These are phyloP conservation scores for Piper longum DNA, from an alignment of 164 flowering plant species.

Conservation along the genomic window DNA sequence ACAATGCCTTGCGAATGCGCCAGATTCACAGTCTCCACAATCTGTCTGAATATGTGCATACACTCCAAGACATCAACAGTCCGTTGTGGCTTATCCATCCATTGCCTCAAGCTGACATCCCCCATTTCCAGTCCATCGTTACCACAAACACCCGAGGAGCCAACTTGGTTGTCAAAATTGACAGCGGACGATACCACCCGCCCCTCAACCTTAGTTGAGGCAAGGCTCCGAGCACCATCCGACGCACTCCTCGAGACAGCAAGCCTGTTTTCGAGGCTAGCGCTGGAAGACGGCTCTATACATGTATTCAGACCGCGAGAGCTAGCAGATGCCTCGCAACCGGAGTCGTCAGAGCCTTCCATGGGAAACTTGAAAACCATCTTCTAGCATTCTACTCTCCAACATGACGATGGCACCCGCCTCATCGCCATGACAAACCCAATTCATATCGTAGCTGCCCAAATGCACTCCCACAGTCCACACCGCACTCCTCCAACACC, in stretches of 20 bases:
- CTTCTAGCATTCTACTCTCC: slow-evolving; percentile 3
- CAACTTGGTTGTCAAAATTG: slow-evolving; percentile 26
- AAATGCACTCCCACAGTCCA: neutral
- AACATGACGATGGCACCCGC: neutral
- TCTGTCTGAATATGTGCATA: slow-evolving; percentile 80
- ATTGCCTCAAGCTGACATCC: slow-evolving; percentile 81
- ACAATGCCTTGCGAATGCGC: slow-evolving; percentile 85
- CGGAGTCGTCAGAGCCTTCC: slow-evolving; percentile 69
- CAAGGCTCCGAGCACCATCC: slow-evolving; percentile 14
- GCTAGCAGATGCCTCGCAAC: slow-evolving; percentile 39
- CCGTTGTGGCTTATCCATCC: slow-evolving; percentile 79
- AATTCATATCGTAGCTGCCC: neutral
- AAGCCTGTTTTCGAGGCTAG: slow-evolving; percentile 19
- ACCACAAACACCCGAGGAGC: slow-evolving; percentile 29
- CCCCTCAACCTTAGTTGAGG: slow-evolving; percentile 17
- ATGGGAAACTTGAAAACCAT: slow-evolving; percentile 28
- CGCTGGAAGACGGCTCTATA: slow-evolving; percentile 18
- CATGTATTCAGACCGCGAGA: slow-evolving; percentile 50
- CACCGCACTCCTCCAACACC: neutral
- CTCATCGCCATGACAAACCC: neutral
- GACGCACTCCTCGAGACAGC: slow-evolving; percentile 4
- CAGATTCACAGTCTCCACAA: slow-evolving; percentile 62
- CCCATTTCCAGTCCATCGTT: slow-evolving; percentile 30
- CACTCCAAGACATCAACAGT: slow-evolving; percentile 62
- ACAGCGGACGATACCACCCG: slow-evolving; percentile 14